Percentiles rank a stretch among this genome's conserved stretches.
Conservation (phyloP, 2,329 filamentous ascomycete species). For the Annulohypoxylon truncatum region DNA sequence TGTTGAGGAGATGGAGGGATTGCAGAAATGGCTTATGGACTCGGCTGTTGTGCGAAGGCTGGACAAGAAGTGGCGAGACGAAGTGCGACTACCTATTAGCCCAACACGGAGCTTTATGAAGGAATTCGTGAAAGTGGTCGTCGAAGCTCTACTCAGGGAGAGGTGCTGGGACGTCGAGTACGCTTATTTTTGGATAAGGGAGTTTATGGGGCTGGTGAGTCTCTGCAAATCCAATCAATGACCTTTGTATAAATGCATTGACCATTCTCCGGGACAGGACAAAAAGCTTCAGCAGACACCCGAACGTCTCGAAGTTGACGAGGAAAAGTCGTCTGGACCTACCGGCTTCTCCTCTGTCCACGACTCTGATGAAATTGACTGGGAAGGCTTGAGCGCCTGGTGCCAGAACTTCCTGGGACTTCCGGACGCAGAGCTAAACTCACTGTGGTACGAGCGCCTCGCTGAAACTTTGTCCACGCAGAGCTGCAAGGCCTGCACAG, state of each 20-base stretch:
- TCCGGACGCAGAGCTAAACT: constrained; percentile 34
- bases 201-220: constrained; percentile 28
- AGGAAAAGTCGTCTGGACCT: not conserved
- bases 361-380: constrained; percentile 19
- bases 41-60: constrained; percentile 35
- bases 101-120: constrained; percentile 37
- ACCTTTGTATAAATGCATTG: not conserved
- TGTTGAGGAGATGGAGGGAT: constrained; percentile 28
- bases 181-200: constrained; percentile 14
- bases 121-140: constrained; percentile 18
- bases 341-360: not conserved
- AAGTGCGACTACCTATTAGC: constrained; percentile 26
- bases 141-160: constrained; percentile 22
- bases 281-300: not conserved
- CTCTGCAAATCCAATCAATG: not conserved
- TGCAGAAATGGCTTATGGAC: constrained; percentile 43
- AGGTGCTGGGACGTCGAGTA: constrained; percentile 19
- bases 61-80: constrained; percentile 38
- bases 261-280: not conserved
- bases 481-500: not conserved
- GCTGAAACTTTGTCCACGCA: constrained; percentile 22
- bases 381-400: constrained; percentile 33
- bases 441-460: constrained; percentile 45
- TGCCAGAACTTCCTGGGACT: constrained; percentile 31
- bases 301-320: not conserved